Percentiles rank a stretch among this genome's conserved stretches.
These are phyloP conservation scores for Cyclotella kingstonii DNA, from an alignment of 108 stramenopile genomes.

Conservation along the genomic window DNA sequence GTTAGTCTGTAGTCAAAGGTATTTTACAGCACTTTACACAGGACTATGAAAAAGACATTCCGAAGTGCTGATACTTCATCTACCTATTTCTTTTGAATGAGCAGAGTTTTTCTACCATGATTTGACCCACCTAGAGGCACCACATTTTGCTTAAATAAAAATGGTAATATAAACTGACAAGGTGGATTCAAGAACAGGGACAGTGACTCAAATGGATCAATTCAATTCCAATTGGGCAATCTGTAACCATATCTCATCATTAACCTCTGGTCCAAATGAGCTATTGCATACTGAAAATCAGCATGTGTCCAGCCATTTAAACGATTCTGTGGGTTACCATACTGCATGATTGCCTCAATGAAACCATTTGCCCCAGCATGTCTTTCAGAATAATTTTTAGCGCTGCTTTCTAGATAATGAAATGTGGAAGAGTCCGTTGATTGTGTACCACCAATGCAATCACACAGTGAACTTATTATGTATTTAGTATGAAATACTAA, in stretches of 20 bases:
- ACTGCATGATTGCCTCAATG: constrained; percentile 7
- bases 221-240: constrained; percentile 1
- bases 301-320: constrained; percentile 14
- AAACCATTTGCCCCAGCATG: constrained; percentile 32
- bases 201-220: neutral
- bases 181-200: no score
- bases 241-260: constrained; percentile 13
- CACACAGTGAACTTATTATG: constrained; percentile 53
- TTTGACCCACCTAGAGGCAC: no score
- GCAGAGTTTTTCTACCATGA: no score
- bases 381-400: constrained; percentile 38
- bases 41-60: no score
- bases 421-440: constrained; percentile 30
- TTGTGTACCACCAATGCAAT: constrained; percentile 67
- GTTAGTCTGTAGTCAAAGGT: no score
- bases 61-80: no score
- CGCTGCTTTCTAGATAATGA: constrained; percentile 47
- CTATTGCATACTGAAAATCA: constrained; percentile 13
- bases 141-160: no score
- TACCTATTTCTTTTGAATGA: no score
- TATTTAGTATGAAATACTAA: constrained; percentile 54
- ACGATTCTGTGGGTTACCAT: constrained; percentile 16
- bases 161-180: no score
- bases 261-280: constrained; percentile 7
- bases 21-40: no score